Conservation (phyloP, 768 basidiomycete species). For the Phaffia australis region DNA sequence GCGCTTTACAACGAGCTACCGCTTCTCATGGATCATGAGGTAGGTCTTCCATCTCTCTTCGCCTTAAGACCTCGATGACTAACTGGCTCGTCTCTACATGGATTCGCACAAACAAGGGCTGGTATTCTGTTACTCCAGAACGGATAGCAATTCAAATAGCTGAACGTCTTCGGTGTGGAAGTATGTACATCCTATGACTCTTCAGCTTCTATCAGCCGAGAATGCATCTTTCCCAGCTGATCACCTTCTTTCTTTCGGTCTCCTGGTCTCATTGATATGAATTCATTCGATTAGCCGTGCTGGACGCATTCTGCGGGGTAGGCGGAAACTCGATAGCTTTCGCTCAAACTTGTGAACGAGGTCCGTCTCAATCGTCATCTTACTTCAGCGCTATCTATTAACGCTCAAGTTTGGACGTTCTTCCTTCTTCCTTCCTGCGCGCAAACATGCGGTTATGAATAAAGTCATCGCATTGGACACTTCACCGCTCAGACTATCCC, state of each 20-base stretch:
- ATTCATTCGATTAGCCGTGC: conserved; percentile 43
- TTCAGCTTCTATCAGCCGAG: conserved; percentile 7
- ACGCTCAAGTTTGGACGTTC: not conserved
- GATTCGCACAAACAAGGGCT: conserved; percentile 87
- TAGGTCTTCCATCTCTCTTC: conserved; percentile 41
- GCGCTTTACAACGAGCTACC: not conserved
- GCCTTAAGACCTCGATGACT: conserved; percentile 49
- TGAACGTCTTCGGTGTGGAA: conserved; percentile 53
- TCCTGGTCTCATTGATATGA: conserved; percentile 42
- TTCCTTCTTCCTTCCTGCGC: not conserved
- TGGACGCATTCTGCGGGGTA: conserved; percentile 95
- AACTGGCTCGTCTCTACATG: conserved; percentile 42
- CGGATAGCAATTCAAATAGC: conserved; percentile 86
- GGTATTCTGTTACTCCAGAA: conserved; percentile 95
- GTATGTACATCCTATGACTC: conserved; percentile 19
- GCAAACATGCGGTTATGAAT: not conserved
- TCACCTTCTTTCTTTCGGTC: conserved; percentile 34
- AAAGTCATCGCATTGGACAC: conserved; percentile 88
- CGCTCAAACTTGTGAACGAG: conserved; percentile 86
- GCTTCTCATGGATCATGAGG: not conserved
- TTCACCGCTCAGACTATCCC: conserved; percentile 67
- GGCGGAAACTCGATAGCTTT: conserved; percentile 97
- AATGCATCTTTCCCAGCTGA: not conserved
- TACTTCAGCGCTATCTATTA: not conserved
- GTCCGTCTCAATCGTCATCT: conserved; percentile 44